These are phyloP conservation scores for Trichosanthes cucumerina DNA, from an alignment of 306 rosid species.

Conservation along the genomic window DNA sequence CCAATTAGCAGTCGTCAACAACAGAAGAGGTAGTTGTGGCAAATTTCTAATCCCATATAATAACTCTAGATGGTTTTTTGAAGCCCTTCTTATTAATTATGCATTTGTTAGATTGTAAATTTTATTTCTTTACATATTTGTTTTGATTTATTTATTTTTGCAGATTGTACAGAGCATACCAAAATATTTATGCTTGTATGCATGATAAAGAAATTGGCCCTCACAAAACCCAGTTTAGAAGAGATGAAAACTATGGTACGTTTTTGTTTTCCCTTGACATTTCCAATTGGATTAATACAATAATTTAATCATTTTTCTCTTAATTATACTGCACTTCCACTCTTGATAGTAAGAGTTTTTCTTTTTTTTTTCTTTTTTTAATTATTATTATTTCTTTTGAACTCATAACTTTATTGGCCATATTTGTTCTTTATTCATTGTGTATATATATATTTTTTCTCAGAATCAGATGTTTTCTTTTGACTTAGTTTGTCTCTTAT, in stretches of 20 bases:
- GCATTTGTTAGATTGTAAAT: neutral
- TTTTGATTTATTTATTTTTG: constrained; percentile 16
- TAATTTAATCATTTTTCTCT: neutral
- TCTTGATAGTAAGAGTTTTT: neutral
- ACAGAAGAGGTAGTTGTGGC: constrained; percentile 59
- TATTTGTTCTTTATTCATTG: neutral
- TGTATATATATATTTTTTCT: neutral
- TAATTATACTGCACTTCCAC: neutral
- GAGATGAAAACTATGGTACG: constrained; percentile 85
- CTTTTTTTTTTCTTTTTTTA: neutral
- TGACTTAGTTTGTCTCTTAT: neutral
- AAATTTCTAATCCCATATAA: neutral
- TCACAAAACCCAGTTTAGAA: constrained; percentile 85
- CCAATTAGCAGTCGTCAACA: constrained; percentile 56
- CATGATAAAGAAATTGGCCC: constrained; percentile 81
- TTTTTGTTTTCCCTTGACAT: constrained; percentile 4
- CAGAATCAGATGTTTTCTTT: neutral
- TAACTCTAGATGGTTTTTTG: neutral
- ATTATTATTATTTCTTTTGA: neutral
- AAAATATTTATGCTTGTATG: constrained; percentile 77
- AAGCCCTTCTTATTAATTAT: neutral
- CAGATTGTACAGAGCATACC: constrained; percentile 83
- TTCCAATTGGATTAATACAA: neutral
- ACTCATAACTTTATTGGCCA: neutral
- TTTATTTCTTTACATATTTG: neutral